Conservation (phyloP, 495 filamentous ascomycete species). For the Penicillium argentinense region DNA sequence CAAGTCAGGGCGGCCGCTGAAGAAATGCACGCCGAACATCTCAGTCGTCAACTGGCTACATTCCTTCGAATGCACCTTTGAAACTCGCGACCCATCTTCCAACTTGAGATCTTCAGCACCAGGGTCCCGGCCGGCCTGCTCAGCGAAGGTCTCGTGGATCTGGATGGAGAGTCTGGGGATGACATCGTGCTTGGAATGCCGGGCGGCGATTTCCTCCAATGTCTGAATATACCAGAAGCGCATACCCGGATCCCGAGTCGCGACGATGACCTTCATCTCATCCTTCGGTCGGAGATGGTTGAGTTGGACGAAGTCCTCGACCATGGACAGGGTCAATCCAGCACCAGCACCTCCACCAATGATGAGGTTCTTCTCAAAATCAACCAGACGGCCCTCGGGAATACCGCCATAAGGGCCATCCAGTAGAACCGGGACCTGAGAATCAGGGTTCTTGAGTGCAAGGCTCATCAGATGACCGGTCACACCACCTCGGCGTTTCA, state of each 20-base stretch:
- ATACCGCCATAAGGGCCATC: conserved; percentile 48
- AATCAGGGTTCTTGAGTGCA: conserved; percentile 26
- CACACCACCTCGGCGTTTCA: conserved; percentile 29
- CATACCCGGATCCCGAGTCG: conserved; percentile 26
- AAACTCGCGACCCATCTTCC: neutral
- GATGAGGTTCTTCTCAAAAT: conserved; percentile 35
- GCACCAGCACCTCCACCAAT: conserved; percentile 51
- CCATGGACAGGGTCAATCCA: conserved; percentile 42
- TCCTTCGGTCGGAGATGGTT: neutral
- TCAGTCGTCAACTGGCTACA: conserved; percentile 4
- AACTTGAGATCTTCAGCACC: neutral
- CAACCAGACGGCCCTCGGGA: conserved; percentile 12
- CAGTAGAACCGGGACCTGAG: conserved; percentile 29
- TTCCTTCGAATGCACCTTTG: conserved; percentile 11
- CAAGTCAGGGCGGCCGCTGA: conserved; percentile 15
- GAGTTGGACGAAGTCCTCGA: conserved; percentile 30
- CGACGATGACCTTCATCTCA: conserved; percentile 24
- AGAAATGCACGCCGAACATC: conserved; percentile 15
- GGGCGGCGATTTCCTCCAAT: conserved; percentile 17
- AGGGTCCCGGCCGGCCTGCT: neutral
- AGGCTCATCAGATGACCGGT: conserved; percentile 31
- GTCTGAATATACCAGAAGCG: conserved; percentile 25
- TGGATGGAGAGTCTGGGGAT: conserved; percentile 13
- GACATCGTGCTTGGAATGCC: conserved; percentile 8
- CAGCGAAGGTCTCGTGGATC: conserved; percentile 17